phyloP scores from a whole-genome alignment of 2,329 filamentous ascomycete genomes.

The Seiridium unicorne region DNA sequence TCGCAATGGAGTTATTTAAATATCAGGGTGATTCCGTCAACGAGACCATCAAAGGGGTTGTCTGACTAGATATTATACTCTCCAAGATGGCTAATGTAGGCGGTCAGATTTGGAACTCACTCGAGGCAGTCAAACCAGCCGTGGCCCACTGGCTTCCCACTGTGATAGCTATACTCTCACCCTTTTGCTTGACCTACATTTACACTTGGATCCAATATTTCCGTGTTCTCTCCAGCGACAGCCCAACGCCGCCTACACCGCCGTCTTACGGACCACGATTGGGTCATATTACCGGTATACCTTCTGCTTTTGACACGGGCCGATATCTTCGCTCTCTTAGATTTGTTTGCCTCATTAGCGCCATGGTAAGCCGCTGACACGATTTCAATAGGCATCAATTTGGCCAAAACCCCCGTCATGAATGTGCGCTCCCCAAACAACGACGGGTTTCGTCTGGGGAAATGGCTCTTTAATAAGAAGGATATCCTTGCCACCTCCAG shows the following conservation, averaged over 20 bases:
- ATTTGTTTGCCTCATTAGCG: not conserved
- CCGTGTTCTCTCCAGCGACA: not conserved
- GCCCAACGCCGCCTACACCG: not conserved
- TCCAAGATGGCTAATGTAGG: no score
- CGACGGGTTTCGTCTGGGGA: conserved; percentile 19
- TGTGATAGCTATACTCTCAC: not conserved
- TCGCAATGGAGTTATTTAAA: no score
- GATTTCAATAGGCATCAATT: not conserved
- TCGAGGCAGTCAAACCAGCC: no score
- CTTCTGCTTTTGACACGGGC: not conserved
- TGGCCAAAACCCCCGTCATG: not conserved
- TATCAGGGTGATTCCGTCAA: no score
- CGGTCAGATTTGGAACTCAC: no score
- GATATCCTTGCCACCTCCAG: conserved; percentile 21
- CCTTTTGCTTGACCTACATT: not conserved
- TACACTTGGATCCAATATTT: not conserved
- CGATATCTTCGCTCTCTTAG: not conserved
- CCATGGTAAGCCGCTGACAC: no score
- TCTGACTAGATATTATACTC: no score
- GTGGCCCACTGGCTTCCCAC: not conserved
- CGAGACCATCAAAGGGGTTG: no score
- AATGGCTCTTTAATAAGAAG: conserved; percentile 24
- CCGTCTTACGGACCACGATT: not conserved
- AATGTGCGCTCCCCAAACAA: conserved; percentile 10
- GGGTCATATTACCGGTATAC: not conserved